Base-by-base conservation (phyloP, 1,284 basidiomycete genomes). In the Cystobasidium sp. region DNA sequence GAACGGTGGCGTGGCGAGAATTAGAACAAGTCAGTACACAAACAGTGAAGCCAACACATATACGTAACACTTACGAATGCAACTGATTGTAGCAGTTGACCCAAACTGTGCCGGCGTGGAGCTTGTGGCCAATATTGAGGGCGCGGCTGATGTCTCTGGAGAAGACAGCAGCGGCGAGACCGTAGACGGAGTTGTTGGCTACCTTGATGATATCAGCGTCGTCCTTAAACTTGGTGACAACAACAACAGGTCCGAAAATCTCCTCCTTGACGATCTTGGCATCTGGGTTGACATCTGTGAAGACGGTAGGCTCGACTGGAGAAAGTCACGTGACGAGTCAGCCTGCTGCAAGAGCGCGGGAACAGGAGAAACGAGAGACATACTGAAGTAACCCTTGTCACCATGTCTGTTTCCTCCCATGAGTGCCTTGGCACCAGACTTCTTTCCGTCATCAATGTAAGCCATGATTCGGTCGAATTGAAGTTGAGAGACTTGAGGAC, bases 181-280 rank as follows among this genome's bases (percentile, higher is more conserved):
- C 95, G 84, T 96, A 88, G 80, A 85, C 82, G 0, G 90, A 90
- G 82, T 95, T 89, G 84, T 97, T 96, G 70, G 94, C 94, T 80
- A 88, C 86, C 59, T 82, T 84, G 80, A 96, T 85, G 55, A 92
- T 89, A 76, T 93, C 91, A 62, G 77, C 79, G 72, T 81, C 80
- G 75, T 82, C 81, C 77, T 80, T 81, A 79, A 83, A 83, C 77
- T 82, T 82, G 80, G 83, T 79, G 58, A 85, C 80, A 76, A 85
- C 85, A 72, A 87, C 87, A 63, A 92, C 90, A 56, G 93, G 93
- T 6, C 80, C 80, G 73, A 82, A 83, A 77, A 82, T 82, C 75
- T 97, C 94, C 84, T 97, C 94, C 80, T 87, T 84, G 75, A 92
- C 90, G 80, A 97, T 96, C 84, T 88, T 89, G 91, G 94, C 93